Evolutionary conservation across 805 yeast species (phyloP).

Genomic region (Metschnikowia noctiluminum): DNA sequence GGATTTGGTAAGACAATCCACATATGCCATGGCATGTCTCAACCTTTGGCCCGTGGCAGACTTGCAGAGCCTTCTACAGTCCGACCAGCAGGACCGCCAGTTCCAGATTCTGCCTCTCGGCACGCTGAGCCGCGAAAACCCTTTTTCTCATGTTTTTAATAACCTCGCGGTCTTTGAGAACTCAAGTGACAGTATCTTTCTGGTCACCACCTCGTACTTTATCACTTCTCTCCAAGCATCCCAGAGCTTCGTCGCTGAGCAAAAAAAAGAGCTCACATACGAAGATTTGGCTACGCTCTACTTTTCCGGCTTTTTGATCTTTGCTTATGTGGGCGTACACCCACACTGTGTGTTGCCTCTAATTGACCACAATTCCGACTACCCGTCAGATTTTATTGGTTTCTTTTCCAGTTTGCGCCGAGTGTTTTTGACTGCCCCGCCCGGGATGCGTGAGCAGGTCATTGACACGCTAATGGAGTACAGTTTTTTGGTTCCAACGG

Average conservation of each 20-base stretch:
- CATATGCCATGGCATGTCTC: conserved; percentile 25
- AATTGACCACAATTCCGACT: conserved; percentile 19
- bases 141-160: conserved; percentile 12
- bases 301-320: conserved; percentile 21
- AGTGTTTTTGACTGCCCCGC: conserved; percentile 3
- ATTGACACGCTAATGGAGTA: conserved; percentile 7
- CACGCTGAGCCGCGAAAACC: neutral
- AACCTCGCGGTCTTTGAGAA: conserved; percentile 7
- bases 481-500: neutral
- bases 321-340: conserved; percentile 30
- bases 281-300: conserved; percentile 8
- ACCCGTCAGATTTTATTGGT: conserved; percentile 22
- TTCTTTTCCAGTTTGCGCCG: conserved; percentile 9
- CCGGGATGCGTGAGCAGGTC: conserved; percentile 5
- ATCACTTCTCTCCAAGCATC: conserved; percentile 13
- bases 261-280: neutral
- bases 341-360: conserved; percentile 30
- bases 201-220: conserved; percentile 24
- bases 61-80: conserved; percentile 9
- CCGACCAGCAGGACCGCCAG: conserved; percentile 4
- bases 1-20: conserved; percentile 24
- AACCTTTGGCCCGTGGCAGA: conserved; percentile 26
- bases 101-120: neutral
- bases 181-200: conserved; percentile 15
- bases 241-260: conserved; percentile 6